Percentiles rank a stretch among this genome's conserved stretches.
Conservation (phyloP, 2,329 filamentous ascomycete genomes). For the Alternaria sp. region DNA sequence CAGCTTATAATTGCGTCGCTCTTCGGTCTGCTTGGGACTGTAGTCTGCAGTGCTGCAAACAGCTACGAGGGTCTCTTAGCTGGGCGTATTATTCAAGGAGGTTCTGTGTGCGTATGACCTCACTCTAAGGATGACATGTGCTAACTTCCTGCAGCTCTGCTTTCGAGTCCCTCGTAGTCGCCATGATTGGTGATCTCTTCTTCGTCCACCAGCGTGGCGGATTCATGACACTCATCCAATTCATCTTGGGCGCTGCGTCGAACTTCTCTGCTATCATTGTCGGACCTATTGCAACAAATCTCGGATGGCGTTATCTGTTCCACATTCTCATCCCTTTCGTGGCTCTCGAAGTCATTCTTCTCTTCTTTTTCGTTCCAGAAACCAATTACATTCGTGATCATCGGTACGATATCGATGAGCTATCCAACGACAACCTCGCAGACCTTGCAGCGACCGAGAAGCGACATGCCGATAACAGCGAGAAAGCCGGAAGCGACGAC, state of each 20-base stretch:
- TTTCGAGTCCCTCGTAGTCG: slow-evolving; percentile 48
- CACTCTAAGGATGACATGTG: slow-evolving; percentile 21
- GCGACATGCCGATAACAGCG: slow-evolving; percentile 24
- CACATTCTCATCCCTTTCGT: slow-evolving; percentile 60
- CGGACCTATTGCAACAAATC: slow-evolving; percentile 45
- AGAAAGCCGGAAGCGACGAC: slow-evolving; percentile 21
- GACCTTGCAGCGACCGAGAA: slow-evolving; percentile 38
- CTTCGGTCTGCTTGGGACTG: slow-evolving; percentile 42
- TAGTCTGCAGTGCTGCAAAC: slow-evolving; percentile 36
- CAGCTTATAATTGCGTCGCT: slow-evolving; percentile 43
- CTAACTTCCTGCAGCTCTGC: slow-evolving; percentile 34
- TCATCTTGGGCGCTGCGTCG: slow-evolving; percentile 47
- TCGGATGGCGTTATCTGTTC: slow-evolving; percentile 55
- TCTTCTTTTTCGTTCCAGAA: slow-evolving; percentile 62
- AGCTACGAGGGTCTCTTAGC: slow-evolving; percentile 45
- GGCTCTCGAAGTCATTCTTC: slow-evolving; percentile 54
- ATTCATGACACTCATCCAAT: slow-evolving; percentile 48
- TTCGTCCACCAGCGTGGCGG: slow-evolving; percentile 50
- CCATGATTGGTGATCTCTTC: slow-evolving; percentile 49
- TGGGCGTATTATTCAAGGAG: slow-evolving; percentile 47
- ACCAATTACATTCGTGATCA: slow-evolving; percentile 58
- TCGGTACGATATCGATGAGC: slow-evolving; percentile 44
- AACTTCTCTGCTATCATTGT: slow-evolving; percentile 51
- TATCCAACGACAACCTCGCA: slow-evolving; percentile 37
- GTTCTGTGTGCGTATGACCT: slow-evolving; percentile 22